Evolutionary conservation across 1,284 basidiomycete genomes (phyloP).

Genomic region (Irpex sp.): DNA sequence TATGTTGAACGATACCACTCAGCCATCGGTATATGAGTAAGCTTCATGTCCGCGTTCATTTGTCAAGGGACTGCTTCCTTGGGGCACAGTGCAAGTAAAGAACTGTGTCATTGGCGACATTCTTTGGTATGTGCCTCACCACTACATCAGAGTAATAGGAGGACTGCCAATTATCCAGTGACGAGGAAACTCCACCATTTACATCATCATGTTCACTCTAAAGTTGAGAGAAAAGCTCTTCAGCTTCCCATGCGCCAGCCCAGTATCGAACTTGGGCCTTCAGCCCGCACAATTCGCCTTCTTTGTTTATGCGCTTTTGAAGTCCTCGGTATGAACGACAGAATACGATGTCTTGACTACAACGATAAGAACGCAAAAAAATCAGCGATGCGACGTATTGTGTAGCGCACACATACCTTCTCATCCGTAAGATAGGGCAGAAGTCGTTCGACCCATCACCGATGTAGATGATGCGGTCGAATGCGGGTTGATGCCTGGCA

Average conservation of each 20-base stretch:
- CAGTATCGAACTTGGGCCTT: slow-evolving; percentile 76
- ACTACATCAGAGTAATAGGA: not conserved
- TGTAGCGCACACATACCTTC: slow-evolving; percentile 46
- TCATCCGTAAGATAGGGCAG: slow-evolving; percentile 84
- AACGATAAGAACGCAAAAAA: not conserved
- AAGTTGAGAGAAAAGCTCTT: slow-evolving; percentile 66
- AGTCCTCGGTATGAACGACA: slow-evolving; percentile 78
- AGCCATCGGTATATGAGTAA: not conserved
- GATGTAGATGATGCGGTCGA: slow-evolving; percentile 84
- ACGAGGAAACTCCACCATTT: not conserved
- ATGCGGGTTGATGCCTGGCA: slow-evolving; percentile 61
- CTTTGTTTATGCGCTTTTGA: slow-evolving; percentile 68
- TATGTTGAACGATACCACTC: not conserved
- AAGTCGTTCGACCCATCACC: slow-evolving; percentile 97
- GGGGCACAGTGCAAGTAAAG: not conserved
- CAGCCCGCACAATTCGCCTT: slow-evolving; percentile 63
- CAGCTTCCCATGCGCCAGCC: slow-evolving; percentile 93
- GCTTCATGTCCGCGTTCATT: not conserved
- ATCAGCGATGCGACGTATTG: not conserved
- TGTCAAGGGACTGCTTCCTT: not conserved
- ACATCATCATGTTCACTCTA: not conserved
- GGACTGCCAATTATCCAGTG: not conserved
- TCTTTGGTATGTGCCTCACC: not conserved
- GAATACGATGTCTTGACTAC: slow-evolving; percentile 72
- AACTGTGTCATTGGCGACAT: not conserved